Evolutionary conservation across 2,329 filamentous ascomycete genomes (phyloP).

Genomic region (Pseudogymnoascus sp.): DNA sequence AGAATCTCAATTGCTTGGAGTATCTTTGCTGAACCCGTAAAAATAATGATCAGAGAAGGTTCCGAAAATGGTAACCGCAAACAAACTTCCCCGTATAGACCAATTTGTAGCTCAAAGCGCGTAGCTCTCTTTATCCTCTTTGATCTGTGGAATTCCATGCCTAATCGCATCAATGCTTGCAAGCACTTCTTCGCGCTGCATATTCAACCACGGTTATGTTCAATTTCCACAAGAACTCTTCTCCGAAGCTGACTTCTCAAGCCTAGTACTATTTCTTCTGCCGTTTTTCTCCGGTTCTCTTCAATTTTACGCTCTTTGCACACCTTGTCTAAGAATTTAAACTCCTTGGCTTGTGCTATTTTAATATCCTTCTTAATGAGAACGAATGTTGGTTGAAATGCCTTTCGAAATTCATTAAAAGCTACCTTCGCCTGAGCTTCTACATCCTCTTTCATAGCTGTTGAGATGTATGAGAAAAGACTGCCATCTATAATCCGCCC

Average conservation of each 20-base stretch:
- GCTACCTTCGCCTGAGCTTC: slow-evolving; percentile 5
- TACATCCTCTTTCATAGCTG: slow-evolving; percentile 11
- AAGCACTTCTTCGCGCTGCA: neutral
- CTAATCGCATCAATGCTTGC: neutral
- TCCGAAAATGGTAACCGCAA: neutral
- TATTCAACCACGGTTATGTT: too few relatives aligned
- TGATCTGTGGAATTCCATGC: neutral
- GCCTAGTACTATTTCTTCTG: too few relatives aligned
- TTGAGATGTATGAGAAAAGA: slow-evolving; percentile 16
- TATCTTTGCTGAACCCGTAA: neutral
- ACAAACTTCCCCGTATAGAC: neutral
- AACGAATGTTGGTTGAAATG: neutral
- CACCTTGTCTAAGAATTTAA: too few relatives aligned
- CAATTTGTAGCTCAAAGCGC: neutral
- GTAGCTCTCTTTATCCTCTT: neutral
- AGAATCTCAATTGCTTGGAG: neutral
- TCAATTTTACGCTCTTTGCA: too few relatives aligned
- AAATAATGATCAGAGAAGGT: neutral
- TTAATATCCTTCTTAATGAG: slow-evolving; percentile 12
- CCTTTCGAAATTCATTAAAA: slow-evolving; percentile 8
- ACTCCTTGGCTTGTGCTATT: slow-evolving; percentile 8
- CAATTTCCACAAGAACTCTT: too few relatives aligned
- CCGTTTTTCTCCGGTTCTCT: too few relatives aligned
- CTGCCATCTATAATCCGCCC: slow-evolving; percentile 14
- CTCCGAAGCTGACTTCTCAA: too few relatives aligned